These are phyloP conservation scores for Saturnispora galanensis DNA, from an alignment of 805 yeast genomes.

Conservation along the genomic window DNA sequence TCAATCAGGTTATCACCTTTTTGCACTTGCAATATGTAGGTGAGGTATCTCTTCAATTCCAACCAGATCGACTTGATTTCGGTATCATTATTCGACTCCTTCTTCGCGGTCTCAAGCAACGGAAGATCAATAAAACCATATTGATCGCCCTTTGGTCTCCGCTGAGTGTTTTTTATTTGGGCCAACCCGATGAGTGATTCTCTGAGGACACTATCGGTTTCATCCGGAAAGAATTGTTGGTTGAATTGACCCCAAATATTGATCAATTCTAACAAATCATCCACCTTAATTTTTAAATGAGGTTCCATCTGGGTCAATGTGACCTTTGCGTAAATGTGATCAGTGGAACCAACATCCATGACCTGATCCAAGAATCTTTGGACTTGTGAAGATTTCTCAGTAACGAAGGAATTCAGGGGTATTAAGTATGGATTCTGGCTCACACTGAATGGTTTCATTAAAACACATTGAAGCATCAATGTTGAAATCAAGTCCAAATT, in stretches of 20 bases:
- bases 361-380: conserved; percentile 36
- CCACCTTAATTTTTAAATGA: conserved; percentile 42
- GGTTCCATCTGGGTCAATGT: conserved; percentile 41
- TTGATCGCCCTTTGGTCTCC: conserved; percentile 10
- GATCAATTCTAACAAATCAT: conserved; percentile 36
- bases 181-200: conserved; percentile 5
- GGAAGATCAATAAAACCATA: conserved; percentile 10
- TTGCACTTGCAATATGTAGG: conserved; percentile 79
- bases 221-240: conserved; percentile 20
- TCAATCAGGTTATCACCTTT: conserved; percentile 52
- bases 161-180: conserved; percentile 30
- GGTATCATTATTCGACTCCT: conserved; percentile 2
- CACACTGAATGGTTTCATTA: conserved; percentile 54
- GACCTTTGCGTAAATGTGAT: conserved; percentile 44
- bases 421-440: conserved; percentile 56
- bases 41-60: conserved; percentile 74
- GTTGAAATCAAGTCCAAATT: conserved; percentile 51
- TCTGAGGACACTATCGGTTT: neutral
- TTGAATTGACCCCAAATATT: conserved; percentile 33
- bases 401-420: conserved; percentile 69
- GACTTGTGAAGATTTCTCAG: conserved; percentile 38
- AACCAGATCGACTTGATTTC: conserved; percentile 37
- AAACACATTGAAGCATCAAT: conserved; percentile 54
- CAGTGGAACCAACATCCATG: conserved; percentile 47
- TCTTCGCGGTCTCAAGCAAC: conserved; percentile 5